Percentiles rank a stretch among this genome's conserved stretches.
Conservation (phyloP, 148 eudicot species). For the Suaeda aralocaspica region DNA sequence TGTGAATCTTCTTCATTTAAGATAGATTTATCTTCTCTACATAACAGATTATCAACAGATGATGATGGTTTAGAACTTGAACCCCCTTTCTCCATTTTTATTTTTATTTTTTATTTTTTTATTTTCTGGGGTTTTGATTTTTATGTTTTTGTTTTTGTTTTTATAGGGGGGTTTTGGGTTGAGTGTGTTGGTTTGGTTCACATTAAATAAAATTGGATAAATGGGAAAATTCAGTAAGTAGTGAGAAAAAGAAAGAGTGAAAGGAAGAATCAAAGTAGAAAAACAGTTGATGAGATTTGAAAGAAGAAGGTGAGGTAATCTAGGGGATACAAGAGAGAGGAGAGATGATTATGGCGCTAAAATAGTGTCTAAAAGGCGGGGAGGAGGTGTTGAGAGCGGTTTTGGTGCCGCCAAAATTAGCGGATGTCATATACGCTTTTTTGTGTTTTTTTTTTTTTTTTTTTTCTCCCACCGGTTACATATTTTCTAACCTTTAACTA, state of each 20-base stretch:
- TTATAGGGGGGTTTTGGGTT: neutral
- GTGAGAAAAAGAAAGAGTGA: neutral
- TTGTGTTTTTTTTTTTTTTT: neutral
- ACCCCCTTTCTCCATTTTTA: conserved; percentile 22
- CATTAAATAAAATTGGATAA: neutral
- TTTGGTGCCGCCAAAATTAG: conserved; percentile 41
- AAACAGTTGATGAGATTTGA: neutral
- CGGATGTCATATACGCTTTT: conserved; percentile 24
- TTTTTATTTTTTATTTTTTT: neutral
- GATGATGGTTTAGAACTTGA: conserved; percentile 2
- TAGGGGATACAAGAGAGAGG: conserved; percentile 1
- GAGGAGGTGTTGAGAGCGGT: conserved; percentile 27
- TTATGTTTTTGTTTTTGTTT: neutral
- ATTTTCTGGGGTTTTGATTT: neutral
- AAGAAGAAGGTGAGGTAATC: conserved; percentile 16
- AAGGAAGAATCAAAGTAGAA: neutral
- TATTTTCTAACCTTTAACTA: neutral
- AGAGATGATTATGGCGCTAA: conserved; percentile 25
- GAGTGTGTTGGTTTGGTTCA: neutral
- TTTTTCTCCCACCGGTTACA: conserved; percentile 17
- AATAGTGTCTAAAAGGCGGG: conserved; percentile 3
- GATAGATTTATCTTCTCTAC: conserved; percentile 42
- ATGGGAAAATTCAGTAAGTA: neutral
- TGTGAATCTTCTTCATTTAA: conserved; percentile 17
- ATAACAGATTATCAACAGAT: conserved; percentile 24